phyloP scores from a whole-genome alignment of 2,329 filamentous ascomycete species.

The Keithomyces neogunnii region DNA sequence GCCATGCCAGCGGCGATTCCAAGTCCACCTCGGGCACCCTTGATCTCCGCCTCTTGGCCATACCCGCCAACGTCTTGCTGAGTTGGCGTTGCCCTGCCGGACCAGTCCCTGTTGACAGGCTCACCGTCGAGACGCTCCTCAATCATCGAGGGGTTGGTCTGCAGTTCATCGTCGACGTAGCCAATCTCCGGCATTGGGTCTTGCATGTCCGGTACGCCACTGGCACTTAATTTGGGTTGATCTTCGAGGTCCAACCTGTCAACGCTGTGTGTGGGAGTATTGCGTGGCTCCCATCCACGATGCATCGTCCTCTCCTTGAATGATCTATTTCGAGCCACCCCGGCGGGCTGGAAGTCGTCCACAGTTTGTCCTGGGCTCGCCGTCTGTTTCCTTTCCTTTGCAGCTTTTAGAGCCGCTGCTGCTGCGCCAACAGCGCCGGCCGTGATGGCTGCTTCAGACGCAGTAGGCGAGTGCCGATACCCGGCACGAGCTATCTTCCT shows the following conservation, averaged over 20 bases:
- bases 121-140: slow-evolving; percentile 60
- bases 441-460: slow-evolving; percentile 49
- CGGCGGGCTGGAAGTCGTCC: slow-evolving; percentile 36
- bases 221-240: slow-evolving; percentile 53
- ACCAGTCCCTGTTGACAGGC: slow-evolving; percentile 37
- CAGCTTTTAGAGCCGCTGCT: slow-evolving; percentile 41
- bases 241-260: slow-evolving; percentile 48
- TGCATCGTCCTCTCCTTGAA: slow-evolving; percentile 56
- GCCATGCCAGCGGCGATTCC: slow-evolving; percentile 38
- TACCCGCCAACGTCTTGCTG: slow-evolving; percentile 19
- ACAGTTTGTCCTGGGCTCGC: slow-evolving; percentile 23
- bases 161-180: slow-evolving; percentile 58
- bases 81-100: slow-evolving; percentile 45
- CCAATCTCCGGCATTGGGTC: slow-evolving; percentile 73
- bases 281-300: slow-evolving; percentile 43
- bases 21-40: slow-evolving; percentile 21
- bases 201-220: slow-evolving; percentile 57
- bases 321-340: slow-evolving; percentile 52
- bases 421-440: slow-evolving; percentile 46
- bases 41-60: slow-evolving; percentile 24
- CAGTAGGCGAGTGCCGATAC: slow-evolving; percentile 43
- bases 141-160: slow-evolving; percentile 78
- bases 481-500: slow-evolving; percentile 40
- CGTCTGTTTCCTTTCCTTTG: slow-evolving; percentile 36
- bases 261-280: slow-evolving; percentile 49